Evolutionary conservation across 495 filamentous ascomycete species (phyloP), one percentile per base, ranked within the genome.

Genomic region (Neurospora hispaniola): DNA sequence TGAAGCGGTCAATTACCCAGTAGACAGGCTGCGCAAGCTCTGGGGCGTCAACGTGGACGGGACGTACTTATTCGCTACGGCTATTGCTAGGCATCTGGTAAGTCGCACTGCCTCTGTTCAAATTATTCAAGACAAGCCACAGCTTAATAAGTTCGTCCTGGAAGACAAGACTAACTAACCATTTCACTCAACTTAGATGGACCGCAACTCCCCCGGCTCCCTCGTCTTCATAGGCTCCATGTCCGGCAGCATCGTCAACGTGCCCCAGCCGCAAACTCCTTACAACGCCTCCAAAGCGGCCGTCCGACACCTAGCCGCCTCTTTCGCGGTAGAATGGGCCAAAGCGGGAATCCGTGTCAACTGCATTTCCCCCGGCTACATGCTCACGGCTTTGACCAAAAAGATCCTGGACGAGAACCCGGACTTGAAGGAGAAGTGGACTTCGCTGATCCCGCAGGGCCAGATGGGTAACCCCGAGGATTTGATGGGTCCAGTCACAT

Each of bases 141-240:
- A 38, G 35, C 35, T 38, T 38, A 4, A 38, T 5, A 4, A 38
- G 5, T 5, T 38, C 35, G 35, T 38, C 35, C 35, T 38, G 35
- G 5, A 38, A 4, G 5, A 38, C 4, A 38, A 38, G 5, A 38
- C 5, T 5, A 38, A 38, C 35, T 38, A 38, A 38, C 5, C 35
- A 38, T 38, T 38, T 38, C 35, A 38, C 35, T 38, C 35, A 31
- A 2, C 27, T 31, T 31, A 38, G 43, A 95, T 97, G 90, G 90
- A 89, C 76, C 89, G 93, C 74, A 88, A 93, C 75, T 84, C 86
- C 18, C 85, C 88, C 5, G 95, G 96, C 6, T 94, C 90, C 82
- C 93, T 98, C 81, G 92, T 98, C 73, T 93, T 97, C 84, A 97
- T 98, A 76, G 94, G 94, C 18, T 94, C 90, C 86, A 98, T 99